Percentiles rank a stretch among this genome's conserved stretches.
phyloP scores from a whole-genome alignment of 208 protist species.

The Naegleria lovaniensis region DNA sequence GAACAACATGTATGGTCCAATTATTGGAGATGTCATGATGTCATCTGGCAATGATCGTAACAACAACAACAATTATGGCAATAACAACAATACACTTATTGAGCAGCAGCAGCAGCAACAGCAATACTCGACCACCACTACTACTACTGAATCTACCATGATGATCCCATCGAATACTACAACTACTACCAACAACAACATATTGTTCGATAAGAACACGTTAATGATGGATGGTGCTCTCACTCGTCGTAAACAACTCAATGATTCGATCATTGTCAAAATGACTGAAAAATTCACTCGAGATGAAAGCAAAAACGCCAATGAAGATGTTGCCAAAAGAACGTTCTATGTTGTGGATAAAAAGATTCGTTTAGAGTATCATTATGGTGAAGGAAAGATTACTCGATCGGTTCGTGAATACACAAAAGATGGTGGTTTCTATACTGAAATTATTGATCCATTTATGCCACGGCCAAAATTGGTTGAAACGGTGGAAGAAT shows the following conservation, averaged over 20 bases:
- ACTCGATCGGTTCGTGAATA: neutral
- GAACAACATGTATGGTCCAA: neutral
- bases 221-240: neutral
- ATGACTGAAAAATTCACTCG: slow-evolving; percentile 22
- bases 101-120: too few species aligned
- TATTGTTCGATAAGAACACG: neutral
- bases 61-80: too few species aligned
- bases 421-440: neutral
- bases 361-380: slow-evolving; percentile 8
- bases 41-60: too few species aligned
- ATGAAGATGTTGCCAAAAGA: slow-evolving; percentile 24
- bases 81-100: too few species aligned
- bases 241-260: neutral
- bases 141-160: neutral
- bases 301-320: neutral
- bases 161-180: neutral
- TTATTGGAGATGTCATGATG: neutral
- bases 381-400: slow-evolving; percentile 20
- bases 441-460: neutral
- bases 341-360: neutral
- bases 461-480: neutral
- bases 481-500: slow-evolving; percentile 18
- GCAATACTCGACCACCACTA: too few species aligned
- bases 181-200: neutral
- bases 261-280: neutral